Evolutionary conservation across 2,329 filamentous ascomycete species (phyloP), one percentile per base, ranked within the genome.

Genomic region (Beauveria sp.): DNA sequence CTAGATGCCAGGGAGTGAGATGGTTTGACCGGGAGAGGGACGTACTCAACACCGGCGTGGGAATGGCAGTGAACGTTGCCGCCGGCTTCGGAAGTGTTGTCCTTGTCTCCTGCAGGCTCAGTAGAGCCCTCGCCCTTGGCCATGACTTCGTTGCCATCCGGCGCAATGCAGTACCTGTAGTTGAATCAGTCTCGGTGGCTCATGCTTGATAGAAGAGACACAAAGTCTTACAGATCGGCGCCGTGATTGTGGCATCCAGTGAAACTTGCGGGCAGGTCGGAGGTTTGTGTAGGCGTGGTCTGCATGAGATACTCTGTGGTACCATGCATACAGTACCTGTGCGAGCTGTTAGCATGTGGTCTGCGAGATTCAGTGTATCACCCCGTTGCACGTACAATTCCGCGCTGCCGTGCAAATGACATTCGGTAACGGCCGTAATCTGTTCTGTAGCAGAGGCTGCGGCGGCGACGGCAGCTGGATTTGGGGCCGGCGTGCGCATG

Each of bases 21-120:
- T 20, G 22, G 5, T 24, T 22, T 6, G 37, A n/a, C 16, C 14
- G 2, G 14, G 16, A 14, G 18, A 14, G 34, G 34, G 40, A 61
- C 85, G 73, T 75, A 89, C 87, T 90, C 86, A 24, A 91, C 85
- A 43, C 88, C 88, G 10, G 87, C 87, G 66, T 92, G 88, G 71
- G 88, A 90, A 68, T 92, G 89, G 66, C 87, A 91, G 66, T 83
- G 78, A 64, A 78, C 66, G n/a, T 72, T 66, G 2, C 55, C 59
- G 12, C 65, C 63, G 7, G 54, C 59, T 20, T 64, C 62, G 20
- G 64, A 64, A 43, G 68, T 64, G 16, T 66, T 57, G 6, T 68
- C 52, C 10, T 59, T 62, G 26, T 66, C 60, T 22, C 63, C 64
- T 24, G 57, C 57, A 14, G 61, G 43, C 3, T 63, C 65, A 16